These are phyloP conservation scores for Ceratocystis harringtonii DNA, from an alignment of 2,329 filamentous ascomycete genomes.

Conservation along the genomic window DNA sequence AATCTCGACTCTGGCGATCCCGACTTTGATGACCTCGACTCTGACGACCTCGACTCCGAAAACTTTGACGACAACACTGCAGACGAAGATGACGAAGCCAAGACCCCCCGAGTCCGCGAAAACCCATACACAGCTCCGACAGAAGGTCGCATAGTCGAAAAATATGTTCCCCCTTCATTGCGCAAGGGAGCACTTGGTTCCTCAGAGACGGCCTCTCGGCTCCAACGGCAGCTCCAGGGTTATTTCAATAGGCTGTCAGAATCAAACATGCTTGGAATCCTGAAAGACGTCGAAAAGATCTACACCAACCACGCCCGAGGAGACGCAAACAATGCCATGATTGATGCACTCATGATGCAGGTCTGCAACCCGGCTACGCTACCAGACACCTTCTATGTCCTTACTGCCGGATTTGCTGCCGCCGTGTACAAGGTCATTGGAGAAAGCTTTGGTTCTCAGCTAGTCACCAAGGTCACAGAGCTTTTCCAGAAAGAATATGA, in stretches of 20 bases:
- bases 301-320: slow-evolving; percentile 78
- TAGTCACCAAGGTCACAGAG: slow-evolving; percentile 63
- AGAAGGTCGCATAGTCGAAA: slow-evolving; percentile 34
- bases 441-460: slow-evolving; percentile 74
- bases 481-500: slow-evolving; percentile 55
- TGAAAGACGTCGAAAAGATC: slow-evolving; percentile 66
- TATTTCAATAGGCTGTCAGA: slow-evolving; percentile 87
- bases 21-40: background rate
- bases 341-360: slow-evolving; percentile 63
- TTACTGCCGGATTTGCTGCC: slow-evolving; percentile 78
- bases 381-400: slow-evolving; percentile 77
- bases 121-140: slow-evolving; percentile 78
- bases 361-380: slow-evolving; percentile 64
- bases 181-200: slow-evolving; percentile 48
- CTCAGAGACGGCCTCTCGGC: slow-evolving; percentile 45
- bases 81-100: slow-evolving; percentile 20
- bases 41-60: slow-evolving; percentile 14
- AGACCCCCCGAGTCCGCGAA: slow-evolving; percentile 39
- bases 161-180: slow-evolving; percentile 83
- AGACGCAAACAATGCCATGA: slow-evolving; percentile 66
- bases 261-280: slow-evolving; percentile 70
- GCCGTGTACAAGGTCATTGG: slow-evolving; percentile 79
- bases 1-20: no score
- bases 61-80: slow-evolving; percentile 19
- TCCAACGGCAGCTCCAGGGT: slow-evolving; percentile 72